These are phyloP conservation scores for Wickerhamomyces subpelliculosus DNA, from an alignment of 805 yeast species.

Conservation along the genomic window DNA sequence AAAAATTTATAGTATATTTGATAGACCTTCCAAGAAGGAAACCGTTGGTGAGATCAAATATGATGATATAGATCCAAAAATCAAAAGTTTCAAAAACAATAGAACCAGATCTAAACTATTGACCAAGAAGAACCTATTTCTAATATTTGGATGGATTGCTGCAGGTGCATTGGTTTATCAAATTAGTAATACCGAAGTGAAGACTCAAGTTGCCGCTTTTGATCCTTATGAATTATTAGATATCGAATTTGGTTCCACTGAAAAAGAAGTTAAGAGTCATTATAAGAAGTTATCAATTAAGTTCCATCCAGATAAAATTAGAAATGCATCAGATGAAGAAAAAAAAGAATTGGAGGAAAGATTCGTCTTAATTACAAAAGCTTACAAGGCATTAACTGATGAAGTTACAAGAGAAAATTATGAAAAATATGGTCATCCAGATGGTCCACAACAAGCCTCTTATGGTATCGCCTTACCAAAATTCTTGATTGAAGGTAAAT, in stretches of 20 bases:
- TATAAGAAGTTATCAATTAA: slow-evolving; percentile 83
- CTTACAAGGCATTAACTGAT: slow-evolving; percentile 93
- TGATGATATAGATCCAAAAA: slow-evolving; percentile 13
- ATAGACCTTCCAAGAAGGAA: slow-evolving; percentile 4
- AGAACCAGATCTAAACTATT: slow-evolving; percentile 2
- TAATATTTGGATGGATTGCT: slow-evolving; percentile 19
- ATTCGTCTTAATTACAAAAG: slow-evolving; percentile 79
- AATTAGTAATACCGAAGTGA: slow-evolving; percentile 25
- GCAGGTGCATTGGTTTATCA: slow-evolving; percentile 33
- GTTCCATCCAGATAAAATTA: slow-evolving; percentile 90
- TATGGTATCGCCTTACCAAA: slow-evolving; percentile 96
- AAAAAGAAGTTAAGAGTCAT: slow-evolving; percentile 69
- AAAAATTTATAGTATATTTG: slow-evolving; percentile 2
- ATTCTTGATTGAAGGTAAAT: slow-evolving; percentile 78
- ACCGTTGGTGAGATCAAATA: slow-evolving; percentile 14
- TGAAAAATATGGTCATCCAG: slow-evolving; percentile 91
- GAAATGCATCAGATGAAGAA: slow-evolving; percentile 49
- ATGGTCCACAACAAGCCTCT: slow-evolving; percentile 84
- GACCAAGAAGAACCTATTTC: slow-evolving; percentile 8
- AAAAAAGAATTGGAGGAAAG: slow-evolving; percentile 58
- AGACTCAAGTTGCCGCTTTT: slow-evolving; percentile 45
- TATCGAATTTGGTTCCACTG: slow-evolving; percentile 59
- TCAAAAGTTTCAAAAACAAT: slow-evolving; percentile 17
- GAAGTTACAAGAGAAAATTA: slow-evolving; percentile 77
- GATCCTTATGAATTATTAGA: slow-evolving; percentile 91